Evolutionary conservation across 345 rosid genomes (phyloP).

Genomic region (Orychophragmus violaceus): DNA sequence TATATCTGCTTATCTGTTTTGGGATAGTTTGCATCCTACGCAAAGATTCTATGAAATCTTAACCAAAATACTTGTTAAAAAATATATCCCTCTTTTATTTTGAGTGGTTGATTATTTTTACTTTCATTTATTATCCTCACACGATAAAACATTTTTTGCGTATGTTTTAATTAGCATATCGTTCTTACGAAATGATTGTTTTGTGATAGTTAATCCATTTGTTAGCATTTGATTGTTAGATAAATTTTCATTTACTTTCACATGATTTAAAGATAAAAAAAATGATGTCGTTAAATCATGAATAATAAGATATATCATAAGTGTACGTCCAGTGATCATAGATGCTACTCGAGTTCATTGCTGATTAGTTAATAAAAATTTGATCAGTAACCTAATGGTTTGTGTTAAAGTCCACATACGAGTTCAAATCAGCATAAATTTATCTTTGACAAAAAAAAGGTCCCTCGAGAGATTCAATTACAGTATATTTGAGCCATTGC

Average conservation of each 20-base stretch:
- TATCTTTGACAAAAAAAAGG: background rate
- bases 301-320: background rate
- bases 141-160: background rate
- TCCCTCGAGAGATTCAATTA: background rate
- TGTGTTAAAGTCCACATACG: background rate
- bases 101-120: background rate
- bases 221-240: background rate
- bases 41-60: constrained; percentile 32
- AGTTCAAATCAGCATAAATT: background rate
- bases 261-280: background rate
- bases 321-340: background rate
- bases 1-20: constrained; percentile 23
- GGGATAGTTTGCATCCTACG: constrained; percentile 36
- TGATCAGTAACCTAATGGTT: background rate
- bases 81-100: background rate
- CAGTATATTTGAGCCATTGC: background rate
- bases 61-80: background rate
- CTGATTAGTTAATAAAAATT: background rate
- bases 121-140: background rate
- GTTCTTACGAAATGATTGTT: background rate
- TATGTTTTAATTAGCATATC: background rate
- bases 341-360: background rate
- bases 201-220: background rate
- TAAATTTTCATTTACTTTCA: background rate
- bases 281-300: background rate